Evolutionary conservation across 345 rosid genomes (phyloP).

Genomic region (Corchorus capsularis): DNA sequence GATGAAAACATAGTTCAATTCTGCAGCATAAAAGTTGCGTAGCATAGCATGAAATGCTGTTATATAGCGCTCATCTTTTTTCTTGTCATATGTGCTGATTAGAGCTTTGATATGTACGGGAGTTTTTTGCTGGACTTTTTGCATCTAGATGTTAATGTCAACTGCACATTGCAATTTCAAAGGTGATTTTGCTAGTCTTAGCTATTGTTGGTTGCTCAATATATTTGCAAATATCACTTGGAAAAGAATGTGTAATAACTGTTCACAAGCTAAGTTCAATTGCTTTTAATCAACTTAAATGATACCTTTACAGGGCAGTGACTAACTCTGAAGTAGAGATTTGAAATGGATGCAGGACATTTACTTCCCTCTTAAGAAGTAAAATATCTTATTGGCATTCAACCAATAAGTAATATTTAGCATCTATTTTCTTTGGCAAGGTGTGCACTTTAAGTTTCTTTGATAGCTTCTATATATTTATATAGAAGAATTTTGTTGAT

Average conservation of each 20-base stretch:
- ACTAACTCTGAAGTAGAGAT: background rate
- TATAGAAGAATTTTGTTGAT: too few species aligned
- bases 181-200: background rate
- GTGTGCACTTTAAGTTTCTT: too few species aligned
- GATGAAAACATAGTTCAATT: background rate
- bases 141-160: background rate
- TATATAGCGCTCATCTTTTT: too few species aligned
- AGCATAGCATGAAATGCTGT: background rate
- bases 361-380: background rate
- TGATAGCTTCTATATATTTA: too few species aligned
- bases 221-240: too few species aligned
- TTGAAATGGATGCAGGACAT: background rate
- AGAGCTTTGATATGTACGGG: background rate
- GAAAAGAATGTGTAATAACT: too few species aligned
- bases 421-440: too few species aligned
- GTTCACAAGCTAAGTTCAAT: background rate
- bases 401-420: too few species aligned
- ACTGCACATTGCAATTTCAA: background rate
- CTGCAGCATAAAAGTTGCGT: background rate
- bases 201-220: background rate
- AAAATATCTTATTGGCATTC: too few species aligned
- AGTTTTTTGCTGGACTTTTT: background rate
- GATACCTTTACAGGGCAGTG: background rate
- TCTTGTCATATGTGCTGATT: background rate
- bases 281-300: background rate